Evolutionary conservation across 345 rosid species (phyloP).

Genomic region (Eutrema heterophyllum): DNA sequence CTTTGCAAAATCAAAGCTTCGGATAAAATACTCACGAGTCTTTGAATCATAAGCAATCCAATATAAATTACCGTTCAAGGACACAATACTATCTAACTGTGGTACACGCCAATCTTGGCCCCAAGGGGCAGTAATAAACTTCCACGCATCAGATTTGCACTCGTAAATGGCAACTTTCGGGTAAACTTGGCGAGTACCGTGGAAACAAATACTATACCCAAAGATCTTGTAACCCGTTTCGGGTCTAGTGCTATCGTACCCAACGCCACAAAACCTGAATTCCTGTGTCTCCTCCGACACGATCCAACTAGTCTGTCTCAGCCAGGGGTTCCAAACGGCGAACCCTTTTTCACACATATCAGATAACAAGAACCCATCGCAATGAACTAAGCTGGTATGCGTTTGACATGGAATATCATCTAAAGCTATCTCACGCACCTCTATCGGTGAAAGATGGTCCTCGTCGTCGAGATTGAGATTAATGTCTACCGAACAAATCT

Average conservation of each 20-base stretch:
- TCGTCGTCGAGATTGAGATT: background rate
- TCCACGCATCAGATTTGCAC: background rate
- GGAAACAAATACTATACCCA: background rate
- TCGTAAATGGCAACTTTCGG: background rate
- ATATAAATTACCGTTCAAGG: background rate
- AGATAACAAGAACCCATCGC: background rate
- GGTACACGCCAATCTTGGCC: background rate
- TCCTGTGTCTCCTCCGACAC: background rate
- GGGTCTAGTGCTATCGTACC: background rate
- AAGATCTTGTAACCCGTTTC: background rate
- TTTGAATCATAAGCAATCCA: background rate
- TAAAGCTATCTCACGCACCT: background rate
- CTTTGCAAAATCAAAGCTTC: background rate
- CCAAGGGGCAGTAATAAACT: background rate
- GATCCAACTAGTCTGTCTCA: background rate
- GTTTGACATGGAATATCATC: background rate
- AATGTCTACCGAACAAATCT: background rate
- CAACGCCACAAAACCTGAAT: background rate
- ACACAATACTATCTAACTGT: background rate
- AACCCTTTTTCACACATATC: background rate
- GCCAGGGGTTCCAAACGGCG: background rate
- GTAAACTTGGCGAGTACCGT: background rate
- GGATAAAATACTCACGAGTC: background rate
- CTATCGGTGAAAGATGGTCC: background rate
- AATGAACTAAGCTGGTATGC: background rate